Base-by-base conservation (phyloP, 1,284 basidiomycete genomes). In the Veloboletus limbatus region DNA sequence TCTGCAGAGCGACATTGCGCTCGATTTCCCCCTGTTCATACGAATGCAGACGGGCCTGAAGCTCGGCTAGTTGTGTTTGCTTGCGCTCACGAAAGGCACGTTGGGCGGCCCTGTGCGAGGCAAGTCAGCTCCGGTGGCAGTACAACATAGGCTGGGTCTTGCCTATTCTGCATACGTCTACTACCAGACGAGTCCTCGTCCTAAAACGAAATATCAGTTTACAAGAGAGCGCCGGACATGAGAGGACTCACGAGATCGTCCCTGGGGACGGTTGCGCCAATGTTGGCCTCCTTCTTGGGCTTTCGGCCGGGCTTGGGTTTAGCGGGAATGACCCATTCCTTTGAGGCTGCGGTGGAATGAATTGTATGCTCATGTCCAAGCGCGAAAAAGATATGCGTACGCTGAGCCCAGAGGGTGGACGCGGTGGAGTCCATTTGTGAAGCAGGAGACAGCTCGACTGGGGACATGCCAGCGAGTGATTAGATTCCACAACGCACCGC, bases 1-100 rank as follows among this genome's bases (percentile, higher is more conserved):
- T 85, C 65, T 94, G 92, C 18, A 95, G 73, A 35, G 88, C 87
- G 40, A 94, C 82, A 60, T 90, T 93, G 42, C 90, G 85, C 65
- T 93, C 88, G 38, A 93, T 85, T 65, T 94, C 92, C 31, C 92
- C 90, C 56, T 91, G 88, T 65, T 95, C 92, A 59, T 92, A 94
- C 31, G 82, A 81, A 53, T 89, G 82, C 40, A 95, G 74, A 36
- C 91, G 85, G 50, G 90, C 88, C 69, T 95, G 91, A 26, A 95
- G 78, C 43, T 93, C 92, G n/a, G 85, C 81, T 33, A 95, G 83
- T 60, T 94, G 92, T 20, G 88, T 86, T 61, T 94, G 91, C 64
- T 91, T 92, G 49, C 92, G 82, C 59, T 94, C 92, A 30, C 92
- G 80, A 67, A 95, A 94, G 4, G 92, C 92, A 35, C 92, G 83